Base-by-base conservation (phyloP, 1,139 yeast genomes). In the Waltiozyma sp. region DNA sequence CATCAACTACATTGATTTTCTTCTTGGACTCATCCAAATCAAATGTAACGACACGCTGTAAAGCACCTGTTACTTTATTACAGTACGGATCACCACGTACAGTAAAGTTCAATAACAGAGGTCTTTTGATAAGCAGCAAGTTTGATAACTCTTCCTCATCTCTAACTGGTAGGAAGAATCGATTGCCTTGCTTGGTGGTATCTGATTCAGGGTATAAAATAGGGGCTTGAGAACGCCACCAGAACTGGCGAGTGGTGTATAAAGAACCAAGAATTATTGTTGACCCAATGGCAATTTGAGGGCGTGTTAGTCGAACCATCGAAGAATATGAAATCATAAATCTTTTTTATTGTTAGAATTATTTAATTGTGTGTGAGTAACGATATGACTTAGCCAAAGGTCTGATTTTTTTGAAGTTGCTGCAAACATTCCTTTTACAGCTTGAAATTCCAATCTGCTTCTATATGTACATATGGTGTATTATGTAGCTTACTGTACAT, bases 51-150 rank as follows among this genome's bases (percentile, higher is more conserved):
- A 73, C 75, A 38, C 70, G 60, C 51, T 74, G 80, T 45, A 86
- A 63, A 2, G 80, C 72, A 36, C 75, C 75, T 2, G 93, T 82
- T 40, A 83, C 69, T 48, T 69, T 69, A 56, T 82, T 78, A 48
- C 82, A 76, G 38, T 70, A 65, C 4, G 72, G 67, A 52, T 82
- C 86, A 9, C 87, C 86, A 45, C 80, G 68, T 40, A 75, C 65
- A 1, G 89, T 83, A 63, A 86, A 86, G 57, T 85, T 83, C 51
- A 85, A 68, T 44, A 85, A 61, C 43, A 84, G 61, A 2, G 94
- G 93, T 36, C 73, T 69, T 48, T 72, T 72, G 38, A 66, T 60
- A n/a, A 75, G 57, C 38, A 80, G 56, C 43, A 78, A 58, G 41
- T 73, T 72, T 43, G 77, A 75, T 41, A 84, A 61, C 51, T 84